A percentile compares a stretch with the other conserved stretches of the same genome.
Evolutionary conservation across 2,329 filamentous ascomycete genomes (phyloP).

Genomic region (Colletotrichum tropicale): DNA sequence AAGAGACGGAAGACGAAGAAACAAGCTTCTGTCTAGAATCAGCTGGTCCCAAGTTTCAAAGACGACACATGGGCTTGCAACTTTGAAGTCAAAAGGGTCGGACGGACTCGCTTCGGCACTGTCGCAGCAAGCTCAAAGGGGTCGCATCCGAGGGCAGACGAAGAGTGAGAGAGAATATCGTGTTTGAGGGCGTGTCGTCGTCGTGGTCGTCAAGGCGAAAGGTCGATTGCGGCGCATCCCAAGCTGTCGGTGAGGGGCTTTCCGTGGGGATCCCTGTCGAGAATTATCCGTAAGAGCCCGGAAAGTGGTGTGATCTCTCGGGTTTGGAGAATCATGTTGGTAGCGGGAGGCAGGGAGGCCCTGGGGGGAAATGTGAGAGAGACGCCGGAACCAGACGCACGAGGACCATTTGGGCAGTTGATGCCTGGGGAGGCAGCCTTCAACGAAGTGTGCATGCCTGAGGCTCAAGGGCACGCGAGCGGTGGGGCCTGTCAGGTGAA

Average conservation of each 20-base stretch:
- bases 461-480: neutral
- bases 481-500: neutral
- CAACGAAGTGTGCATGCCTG: neutral
- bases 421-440: neutral
- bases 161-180: neutral
- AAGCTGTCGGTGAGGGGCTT: neutral
- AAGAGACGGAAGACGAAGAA: neutral
- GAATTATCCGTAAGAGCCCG: neutral
- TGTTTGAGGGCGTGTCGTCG: neutral
- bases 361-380: neutral
- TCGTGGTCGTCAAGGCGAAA: neutral
- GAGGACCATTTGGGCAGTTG: neutral
- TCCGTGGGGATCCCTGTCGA: neutral
- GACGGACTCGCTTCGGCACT: neutral
- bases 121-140: neutral
- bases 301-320: conserved; percentile 19
- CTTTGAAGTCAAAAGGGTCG: neutral
- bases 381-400: neutral
- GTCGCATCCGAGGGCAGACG: neutral
- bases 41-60: conserved; percentile 2
- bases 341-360: neutral
- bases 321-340: neutral
- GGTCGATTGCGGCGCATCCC: neutral
- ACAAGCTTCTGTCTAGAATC: conserved; percentile 5
- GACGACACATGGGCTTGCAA: neutral